Percentiles rank a stretch among this genome's conserved stretches.
Evolutionary conservation across 2,329 filamentous ascomycete species (phyloP).

Genomic region (Sordariomycetes sp.): DNA sequence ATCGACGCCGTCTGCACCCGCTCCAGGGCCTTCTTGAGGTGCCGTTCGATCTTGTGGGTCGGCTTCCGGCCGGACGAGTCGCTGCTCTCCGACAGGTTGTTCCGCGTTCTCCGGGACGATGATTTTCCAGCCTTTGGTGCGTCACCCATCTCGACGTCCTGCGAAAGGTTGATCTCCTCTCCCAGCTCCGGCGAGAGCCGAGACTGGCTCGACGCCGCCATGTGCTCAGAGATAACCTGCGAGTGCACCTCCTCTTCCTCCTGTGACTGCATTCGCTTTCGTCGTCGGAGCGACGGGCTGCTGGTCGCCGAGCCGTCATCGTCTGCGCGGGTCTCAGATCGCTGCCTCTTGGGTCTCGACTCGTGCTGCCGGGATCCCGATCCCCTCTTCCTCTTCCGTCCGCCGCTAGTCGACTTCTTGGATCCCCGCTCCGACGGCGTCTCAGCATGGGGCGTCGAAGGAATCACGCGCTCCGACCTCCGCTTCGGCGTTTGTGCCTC

Average conservation of each 20-base stretch:
- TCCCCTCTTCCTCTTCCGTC: slow-evolving; percentile 4
- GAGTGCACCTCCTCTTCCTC: slow-evolving; percentile 22
- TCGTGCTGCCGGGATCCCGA: slow-evolving; percentile 9
- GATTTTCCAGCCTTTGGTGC: background rate
- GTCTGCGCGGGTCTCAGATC: background rate
- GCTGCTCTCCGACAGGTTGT: slow-evolving; percentile 5
- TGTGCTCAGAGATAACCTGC: slow-evolving; percentile 27
- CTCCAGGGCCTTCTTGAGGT: slow-evolving; percentile 30
- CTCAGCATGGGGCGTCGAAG: background rate
- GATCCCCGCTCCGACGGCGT: background rate
- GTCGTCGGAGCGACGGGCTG: slow-evolving; percentile 1
- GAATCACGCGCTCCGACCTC: background rate
- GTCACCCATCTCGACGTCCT: background rate
- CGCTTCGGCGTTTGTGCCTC: background rate
- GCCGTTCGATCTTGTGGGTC: slow-evolving; percentile 17
- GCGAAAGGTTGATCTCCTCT: background rate
- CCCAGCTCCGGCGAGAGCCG: slow-evolving; percentile 2
- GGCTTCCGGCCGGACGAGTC: slow-evolving; percentile 7
- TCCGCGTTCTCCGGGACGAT: background rate
- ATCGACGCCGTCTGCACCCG: slow-evolving; percentile 50
- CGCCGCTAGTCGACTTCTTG: background rate
- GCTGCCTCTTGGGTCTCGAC: slow-evolving; percentile 14
- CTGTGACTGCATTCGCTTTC: background rate
- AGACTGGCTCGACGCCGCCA: slow-evolving; percentile 19
- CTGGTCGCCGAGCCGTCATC: background rate